phyloP scores from a whole-genome alignment of 345 rosid species.

The Citrus sp. region DNA sequence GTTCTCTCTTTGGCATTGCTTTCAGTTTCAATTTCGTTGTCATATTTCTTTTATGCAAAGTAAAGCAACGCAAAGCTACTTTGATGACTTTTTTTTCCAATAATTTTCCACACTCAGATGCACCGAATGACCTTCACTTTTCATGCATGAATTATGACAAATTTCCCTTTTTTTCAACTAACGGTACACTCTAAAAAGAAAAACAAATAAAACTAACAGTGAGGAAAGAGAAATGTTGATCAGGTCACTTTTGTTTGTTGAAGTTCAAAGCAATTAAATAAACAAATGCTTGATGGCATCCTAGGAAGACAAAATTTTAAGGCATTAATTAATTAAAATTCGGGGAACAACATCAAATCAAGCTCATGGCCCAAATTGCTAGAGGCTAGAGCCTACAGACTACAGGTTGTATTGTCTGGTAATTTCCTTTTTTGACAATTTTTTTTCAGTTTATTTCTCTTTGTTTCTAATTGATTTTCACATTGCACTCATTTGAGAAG shows the following conservation, averaged over 20 bases:
- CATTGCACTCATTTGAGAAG: no score
- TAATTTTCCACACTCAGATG: background rate
- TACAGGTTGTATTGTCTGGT: no score
- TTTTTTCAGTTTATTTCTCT: no score
- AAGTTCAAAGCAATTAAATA: background rate
- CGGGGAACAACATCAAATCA: no score
- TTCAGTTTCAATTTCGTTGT: conserved; percentile 36
- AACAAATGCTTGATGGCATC: background rate
- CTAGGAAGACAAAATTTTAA: background rate
- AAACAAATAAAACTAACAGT: background rate
- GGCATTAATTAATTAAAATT: no score
- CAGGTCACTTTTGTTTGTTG: background rate
- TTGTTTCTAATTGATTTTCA: no score
- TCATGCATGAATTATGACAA: background rate
- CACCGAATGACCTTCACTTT: background rate
- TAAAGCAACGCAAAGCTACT: conserved; percentile 1
- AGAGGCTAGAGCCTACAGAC: no score
- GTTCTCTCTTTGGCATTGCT: conserved; percentile 30
- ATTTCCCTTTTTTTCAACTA: background rate
- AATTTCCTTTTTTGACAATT: no score
- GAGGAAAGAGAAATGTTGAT: background rate
- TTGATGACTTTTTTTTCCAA: background rate
- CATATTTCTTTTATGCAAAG: conserved; percentile 30
- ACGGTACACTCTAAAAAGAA: background rate
- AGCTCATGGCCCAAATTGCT: no score